Evolutionary conservation across 768 basidiomycete species (phyloP).

Genomic region (Pisolithus microcarpus): DNA sequence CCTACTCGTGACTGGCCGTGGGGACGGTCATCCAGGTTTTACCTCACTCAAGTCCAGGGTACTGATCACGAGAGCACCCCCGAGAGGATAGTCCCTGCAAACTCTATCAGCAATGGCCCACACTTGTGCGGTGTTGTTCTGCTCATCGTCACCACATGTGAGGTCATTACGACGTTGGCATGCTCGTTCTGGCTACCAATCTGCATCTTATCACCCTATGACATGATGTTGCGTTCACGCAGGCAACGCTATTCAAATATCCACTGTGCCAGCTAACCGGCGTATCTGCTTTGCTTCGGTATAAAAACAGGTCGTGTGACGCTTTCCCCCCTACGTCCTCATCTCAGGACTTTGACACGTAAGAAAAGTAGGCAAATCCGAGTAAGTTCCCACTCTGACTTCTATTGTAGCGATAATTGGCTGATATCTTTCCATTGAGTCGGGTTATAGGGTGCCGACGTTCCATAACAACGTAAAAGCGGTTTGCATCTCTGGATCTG

Average conservation of each 20-base stretch:
- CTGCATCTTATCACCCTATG: background rate
- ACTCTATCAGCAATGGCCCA: too few species aligned
- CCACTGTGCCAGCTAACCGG: background rate
- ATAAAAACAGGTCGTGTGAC: background rate
- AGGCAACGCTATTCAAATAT: background rate
- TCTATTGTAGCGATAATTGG: too few species aligned
- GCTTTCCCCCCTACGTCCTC: background rate
- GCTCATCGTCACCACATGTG: too few species aligned
- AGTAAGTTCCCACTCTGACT: background rate
- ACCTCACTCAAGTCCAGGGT: too few species aligned
- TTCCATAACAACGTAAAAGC: background rate
- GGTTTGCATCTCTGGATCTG: background rate
- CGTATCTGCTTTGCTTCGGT: background rate
- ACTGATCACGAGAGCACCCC: too few species aligned
- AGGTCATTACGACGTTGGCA: background rate
- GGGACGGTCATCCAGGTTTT: too few species aligned
- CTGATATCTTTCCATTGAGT: background rate
- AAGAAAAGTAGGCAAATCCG: background rate
- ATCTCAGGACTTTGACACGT: background rate
- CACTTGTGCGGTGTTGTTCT: too few species aligned
- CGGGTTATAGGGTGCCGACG: background rate
- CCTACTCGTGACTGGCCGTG: too few species aligned
- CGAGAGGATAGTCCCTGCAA: too few species aligned
- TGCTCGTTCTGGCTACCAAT: background rate
- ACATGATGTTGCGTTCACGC: background rate